Evolutionary conservation across 371 early-diverging fungal species (phyloP), one percentile per base, ranked within the genome.

Genomic region (Nematocida sp.): DNA sequence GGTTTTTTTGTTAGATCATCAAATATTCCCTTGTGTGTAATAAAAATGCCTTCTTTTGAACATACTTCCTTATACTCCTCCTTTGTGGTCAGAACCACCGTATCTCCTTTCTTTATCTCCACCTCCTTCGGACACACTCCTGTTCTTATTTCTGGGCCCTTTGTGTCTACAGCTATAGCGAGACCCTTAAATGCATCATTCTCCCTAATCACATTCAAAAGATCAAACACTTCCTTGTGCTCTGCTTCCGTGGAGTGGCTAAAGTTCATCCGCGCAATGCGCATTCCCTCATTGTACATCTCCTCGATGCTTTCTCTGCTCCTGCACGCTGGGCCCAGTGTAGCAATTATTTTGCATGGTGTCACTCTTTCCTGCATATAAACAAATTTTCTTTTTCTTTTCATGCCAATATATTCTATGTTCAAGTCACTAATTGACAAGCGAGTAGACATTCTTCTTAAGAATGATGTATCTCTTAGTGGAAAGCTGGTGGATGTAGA

Each of bases 211-310:
- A 56, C 48, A 36, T 63, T 76, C 20, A 83, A 49, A 5, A 84
- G 77, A 11, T 65, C 63, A 80, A 88, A 85, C 40, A 84, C 80
- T 51, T 84, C 23, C 32, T 42, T 49, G 30, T 64, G 76, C 1
- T 25, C 38, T 54, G 84, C 86, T 25, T 84, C 80, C 16, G 82
- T 77, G 51, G 83, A 86, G 80, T 89, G 89, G 78, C 83, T 82
- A 75, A 87, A 76, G 77, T 89, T 89, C 23, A 89, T 89, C 76
- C 98, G 89, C 55, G 89, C 91, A 68, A 97, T 90, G 83, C 90
- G 92, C 88, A 96, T 90, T 59, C 98, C 98, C 16, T 91, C 80
- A 51, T 84, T 78, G 30, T 85, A 69, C 38, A 88, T 80, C 25
- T 81, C 30, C 48, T 53, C 42, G 9, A 87, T 63, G 54, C 54